These are phyloP conservation scores for Colletotrichum salicis DNA, from an alignment of 2,329 filamentous ascomycete genomes.

Conservation along the genomic window DNA sequence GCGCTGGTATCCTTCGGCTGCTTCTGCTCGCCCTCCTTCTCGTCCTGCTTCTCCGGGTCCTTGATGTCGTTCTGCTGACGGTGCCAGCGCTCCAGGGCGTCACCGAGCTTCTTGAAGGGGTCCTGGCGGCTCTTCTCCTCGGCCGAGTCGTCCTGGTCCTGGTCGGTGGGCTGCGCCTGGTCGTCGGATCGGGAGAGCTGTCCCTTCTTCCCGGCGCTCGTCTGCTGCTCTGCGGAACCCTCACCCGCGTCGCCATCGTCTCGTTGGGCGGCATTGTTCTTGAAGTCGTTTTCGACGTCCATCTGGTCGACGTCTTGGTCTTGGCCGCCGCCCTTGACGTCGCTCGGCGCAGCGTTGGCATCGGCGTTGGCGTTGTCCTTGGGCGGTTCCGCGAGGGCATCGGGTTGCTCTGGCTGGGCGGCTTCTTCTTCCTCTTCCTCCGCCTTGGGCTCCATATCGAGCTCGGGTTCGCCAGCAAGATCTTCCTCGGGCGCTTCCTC, in stretches of 20 bases:
- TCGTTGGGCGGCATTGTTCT: slow-evolving; percentile 69
- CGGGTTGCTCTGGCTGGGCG: slow-evolving; percentile 47
- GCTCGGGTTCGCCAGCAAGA: slow-evolving; percentile 43
- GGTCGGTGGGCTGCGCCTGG: slow-evolving; percentile 52
- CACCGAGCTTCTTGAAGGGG: slow-evolving; percentile 93
- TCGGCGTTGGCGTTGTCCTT: slow-evolving; percentile 62
- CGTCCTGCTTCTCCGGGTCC: slow-evolving; percentile 63
- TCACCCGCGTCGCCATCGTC: slow-evolving; percentile 76
- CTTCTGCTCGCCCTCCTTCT: slow-evolving; percentile 63
- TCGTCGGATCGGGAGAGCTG: slow-evolving; percentile 60
- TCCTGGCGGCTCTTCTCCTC: slow-evolving; percentile 62
- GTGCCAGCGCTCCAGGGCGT: slow-evolving; percentile 93
- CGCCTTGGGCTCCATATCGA: slow-evolving; percentile 61
- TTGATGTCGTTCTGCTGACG: slow-evolving; percentile 86
- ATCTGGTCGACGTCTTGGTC: slow-evolving; percentile 73
- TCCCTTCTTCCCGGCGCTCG: slow-evolving; percentile 72
- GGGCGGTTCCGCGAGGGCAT: slow-evolving; percentile 46
- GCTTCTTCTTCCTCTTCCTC: slow-evolving; percentile 62
- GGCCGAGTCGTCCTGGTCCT: slow-evolving; percentile 55
- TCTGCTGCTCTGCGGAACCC: slow-evolving; percentile 71
- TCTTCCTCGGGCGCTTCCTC: slow-evolving; percentile 56
- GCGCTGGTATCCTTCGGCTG: slow-evolving; percentile 64
- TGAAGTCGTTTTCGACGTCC: slow-evolving; percentile 70
- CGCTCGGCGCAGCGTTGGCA: slow-evolving; percentile 69
- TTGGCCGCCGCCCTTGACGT: slow-evolving; percentile 71